A percentile compares a stretch with the other conserved stretches of the same genome.
phyloP scores from a whole-genome alignment of 2,329 filamentous ascomycete genomes.

The Alternaria dauci region DNA sequence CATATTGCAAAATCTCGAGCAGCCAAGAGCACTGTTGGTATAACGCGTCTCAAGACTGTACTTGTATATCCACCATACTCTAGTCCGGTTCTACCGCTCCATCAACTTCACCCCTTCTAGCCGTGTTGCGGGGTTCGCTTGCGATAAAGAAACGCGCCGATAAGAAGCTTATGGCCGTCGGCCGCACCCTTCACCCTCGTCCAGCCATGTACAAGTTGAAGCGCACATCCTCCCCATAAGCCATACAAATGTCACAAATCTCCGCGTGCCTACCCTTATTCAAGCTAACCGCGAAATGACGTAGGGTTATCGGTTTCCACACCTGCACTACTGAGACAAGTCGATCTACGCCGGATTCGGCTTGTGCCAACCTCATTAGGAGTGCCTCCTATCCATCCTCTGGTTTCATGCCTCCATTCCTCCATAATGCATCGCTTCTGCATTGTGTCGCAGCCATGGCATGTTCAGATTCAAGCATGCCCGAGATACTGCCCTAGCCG shows the following conservation, averaged over 20 bases:
- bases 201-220: not conserved
- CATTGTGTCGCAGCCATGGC: not conserved
- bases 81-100: not conserved
- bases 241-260: constrained; percentile 3
- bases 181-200: not conserved
- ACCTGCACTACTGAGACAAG: constrained; percentile 3
- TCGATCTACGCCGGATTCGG: constrained; percentile 2
- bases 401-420: not conserved
- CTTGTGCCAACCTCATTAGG: not conserved
- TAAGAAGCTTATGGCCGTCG: constrained; percentile 14
- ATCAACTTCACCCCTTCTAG: constrained; percentile 14
- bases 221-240: not conserved
- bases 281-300: constrained; percentile 6
- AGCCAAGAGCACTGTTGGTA: not conserved
- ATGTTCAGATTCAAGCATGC: not conserved
- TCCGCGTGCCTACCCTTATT: constrained; percentile 1
- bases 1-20: constrained; percentile 31
- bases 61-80: not conserved
- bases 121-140: constrained; percentile 17
- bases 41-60: not conserved
- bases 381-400: not conserved
- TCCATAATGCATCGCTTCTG: not conserved
- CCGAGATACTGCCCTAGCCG: not conserved
- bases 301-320: not conserved
- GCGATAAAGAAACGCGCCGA: constrained; percentile 22